Conservation (phyloP, 148 eudicot genomes). For the Nepenthes gracilis region DNA sequence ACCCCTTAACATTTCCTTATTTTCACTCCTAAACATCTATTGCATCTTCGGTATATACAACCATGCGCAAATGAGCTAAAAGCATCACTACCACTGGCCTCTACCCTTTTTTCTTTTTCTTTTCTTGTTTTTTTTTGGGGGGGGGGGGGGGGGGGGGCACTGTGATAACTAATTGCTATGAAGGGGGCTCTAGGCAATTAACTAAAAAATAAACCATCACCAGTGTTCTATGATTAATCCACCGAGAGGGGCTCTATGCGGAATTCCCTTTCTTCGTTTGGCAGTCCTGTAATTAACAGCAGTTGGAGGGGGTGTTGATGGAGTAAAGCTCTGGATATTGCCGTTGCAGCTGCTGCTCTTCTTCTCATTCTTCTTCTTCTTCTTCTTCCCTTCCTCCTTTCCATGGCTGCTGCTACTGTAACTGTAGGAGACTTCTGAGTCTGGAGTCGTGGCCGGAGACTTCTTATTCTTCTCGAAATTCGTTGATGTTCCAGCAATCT, state of each 20-base stretch:
- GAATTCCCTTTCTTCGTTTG: conserved; percentile 88
- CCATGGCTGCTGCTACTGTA: conserved; percentile 25
- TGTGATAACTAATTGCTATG: too few species aligned
- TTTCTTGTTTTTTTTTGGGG: too few species aligned
- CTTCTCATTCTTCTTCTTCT: conserved; percentile 4
- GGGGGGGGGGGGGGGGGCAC: too few species aligned
- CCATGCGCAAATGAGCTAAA: too few species aligned
- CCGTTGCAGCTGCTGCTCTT: background rate
- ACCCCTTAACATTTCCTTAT: too few species aligned
- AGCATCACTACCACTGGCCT: too few species aligned
- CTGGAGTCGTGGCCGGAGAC: conserved; percentile 16
- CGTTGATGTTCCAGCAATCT: conserved; percentile 74
- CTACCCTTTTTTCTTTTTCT: too few species aligned
- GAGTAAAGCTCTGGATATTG: conserved; percentile 45
- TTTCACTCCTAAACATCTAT: too few species aligned
- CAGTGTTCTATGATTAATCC: conserved; percentile 43
- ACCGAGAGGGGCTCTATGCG: conserved; percentile 79
- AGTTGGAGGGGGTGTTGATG: conserved; percentile 77
- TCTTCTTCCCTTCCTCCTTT: background rate
- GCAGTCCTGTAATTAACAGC: conserved; percentile 34
- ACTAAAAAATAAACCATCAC: background rate
- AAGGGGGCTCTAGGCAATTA: background rate
- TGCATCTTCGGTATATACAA: too few species aligned
- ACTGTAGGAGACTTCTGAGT: conserved; percentile 58
- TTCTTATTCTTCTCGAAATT: conserved; percentile 25